Evolutionary conservation across 2,329 filamentous ascomycete species (phyloP), one percentile per base, ranked within the genome.

Genomic region (Arthrobotrys conoides): DNA sequence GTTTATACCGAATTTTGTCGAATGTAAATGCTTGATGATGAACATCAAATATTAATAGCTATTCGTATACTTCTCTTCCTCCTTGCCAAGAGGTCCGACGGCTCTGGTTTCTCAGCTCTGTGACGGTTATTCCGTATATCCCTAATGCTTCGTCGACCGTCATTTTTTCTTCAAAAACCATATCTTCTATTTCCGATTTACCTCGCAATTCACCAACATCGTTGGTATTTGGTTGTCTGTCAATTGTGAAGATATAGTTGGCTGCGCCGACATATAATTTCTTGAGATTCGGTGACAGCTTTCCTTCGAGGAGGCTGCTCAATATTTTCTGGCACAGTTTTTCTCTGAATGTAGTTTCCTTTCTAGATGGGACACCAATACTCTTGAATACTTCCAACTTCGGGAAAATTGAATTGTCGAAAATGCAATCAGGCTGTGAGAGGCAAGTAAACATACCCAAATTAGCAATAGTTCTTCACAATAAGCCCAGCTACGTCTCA

Each of bases 381-480:
- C 22, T 69, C 9, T 14, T 5, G 18, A 69, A 69, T 22, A 20
- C 6, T 38, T 22, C 22, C 12, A 69, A 36, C 8, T 61, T 59
- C 10, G 66, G 66, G 41, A 69, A 69, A 4, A 49, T 14, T 10
- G 33, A 22, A 3, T 59, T 20, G 53, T 69, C 48, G n/a, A 69
- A 48, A 20, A 67, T 18, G 30, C 48, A 53, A 44, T 36, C 33
- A 3, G 64, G 64, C 64, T 67, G 36, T 1, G 36, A 38, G 2
- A 6, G 27, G 27, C 3, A 3, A 30, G 27, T 30, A 30, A 30
- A 30, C 27, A 30, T 30, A 30, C 3, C 3, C 14, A 16, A 10
- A n/a, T 59, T 59, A 59, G 53, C 18, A 1, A 36, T 8, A 9
- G 8, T 10, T 36, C 33, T 12, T 10, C 5, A 36, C 9, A 36